Evolutionary conservation across 345 rosid genomes (phyloP), one percentile per base, ranked within the genome.

Genomic region (Adansonia digitata): DNA sequence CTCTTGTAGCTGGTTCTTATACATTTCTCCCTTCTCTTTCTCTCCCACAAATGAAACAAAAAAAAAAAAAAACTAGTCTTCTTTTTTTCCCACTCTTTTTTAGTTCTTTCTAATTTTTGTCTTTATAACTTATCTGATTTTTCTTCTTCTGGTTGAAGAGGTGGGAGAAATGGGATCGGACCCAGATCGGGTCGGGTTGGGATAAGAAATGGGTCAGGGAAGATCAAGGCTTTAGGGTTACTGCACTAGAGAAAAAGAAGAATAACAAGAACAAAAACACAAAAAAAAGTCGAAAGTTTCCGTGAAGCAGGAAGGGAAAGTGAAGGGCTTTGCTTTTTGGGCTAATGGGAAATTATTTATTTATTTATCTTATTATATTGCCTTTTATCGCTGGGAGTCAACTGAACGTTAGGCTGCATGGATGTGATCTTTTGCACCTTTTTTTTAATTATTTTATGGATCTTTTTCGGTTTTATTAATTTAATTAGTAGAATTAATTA

Each of bases 1-100:
- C 98, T 95, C 98, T 77, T 95, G 99, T 17, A 91, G 88, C 97
- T 95, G 98, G 85, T 91, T 95, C 92, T 95, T 95, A 80, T 95
- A 95, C 99, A 95, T 93, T 85, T 91, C 86, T 70, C 48, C 29
- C 48, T 34, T 64, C 61, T 12, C 31, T 10, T 18, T 48, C 31
- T 49, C 59, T 42, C 67, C 1, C 57, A 55, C 39, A 12, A 26
- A 55, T 7, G 1, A n/a, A n/a, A n/a, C n/a, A n/a, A n/a, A n/a
- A n/a, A 3, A 1, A 3, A 55, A 55, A 24, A 2, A 24, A 31
- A 10, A 24, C 10, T 4, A 1, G 3, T 18, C 18, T 12, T 27
- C 4, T 0, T 11, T 1, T 14, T 27, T 59, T 29, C 31, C 7
- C 9, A 15, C 9, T 60, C 18, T 26, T n/a, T 34, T 5, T 24